Base-by-base conservation (phyloP, 164 flowering plant species). In the Nelumbo lutea region DNA sequence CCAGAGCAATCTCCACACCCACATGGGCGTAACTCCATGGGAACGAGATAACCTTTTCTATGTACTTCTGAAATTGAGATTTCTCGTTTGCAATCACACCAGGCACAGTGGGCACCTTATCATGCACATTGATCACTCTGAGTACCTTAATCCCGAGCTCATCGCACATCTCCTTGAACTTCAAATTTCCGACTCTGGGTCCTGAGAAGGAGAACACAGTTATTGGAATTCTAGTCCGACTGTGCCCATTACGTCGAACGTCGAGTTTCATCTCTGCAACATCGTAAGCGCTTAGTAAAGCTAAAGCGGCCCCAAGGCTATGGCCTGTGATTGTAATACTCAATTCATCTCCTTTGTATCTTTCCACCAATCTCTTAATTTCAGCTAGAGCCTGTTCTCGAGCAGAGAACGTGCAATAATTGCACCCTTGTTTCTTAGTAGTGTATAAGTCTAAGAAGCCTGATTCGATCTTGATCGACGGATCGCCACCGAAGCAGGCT, bases 11-110 rank as follows among this genome's bases (percentile, higher is more conserved):
- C 65, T 89, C 96, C 4, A 79, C 83, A 0, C 97, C 97, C 0
- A 90, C 96, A 65, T 90, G 94, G 0, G 91, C 86, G 52, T 90
- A 92, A 42, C 90, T 85, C 97, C 97, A 91, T 1, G 96, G 96
- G 14, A 89, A 86, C 0, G 79, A 62, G 0, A 82, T 79, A 0
- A 40, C 51, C 0, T 86, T 89, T 58, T 84, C 89, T 4, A 79
- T 14, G 55, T 79, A 78, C 70, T 82, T 85, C 45, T 83, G 89
- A 42, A 74, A 79, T 10, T 77, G 83, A 6, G 79, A 71, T 60
- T 84, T 80, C 81, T 91, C 95, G 53, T 91, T 91, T 0, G 85
- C 72, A 4, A 91, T n/a, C 10, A 92, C 70, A 1, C 98, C 98
- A 0, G 97, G 97, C 60, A 87, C 86, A 0, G 72, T 84, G 0